These are phyloP conservation scores for Rubia occidens DNA, from an alignment of 305 asterid species.

Conservation along the genomic window DNA sequence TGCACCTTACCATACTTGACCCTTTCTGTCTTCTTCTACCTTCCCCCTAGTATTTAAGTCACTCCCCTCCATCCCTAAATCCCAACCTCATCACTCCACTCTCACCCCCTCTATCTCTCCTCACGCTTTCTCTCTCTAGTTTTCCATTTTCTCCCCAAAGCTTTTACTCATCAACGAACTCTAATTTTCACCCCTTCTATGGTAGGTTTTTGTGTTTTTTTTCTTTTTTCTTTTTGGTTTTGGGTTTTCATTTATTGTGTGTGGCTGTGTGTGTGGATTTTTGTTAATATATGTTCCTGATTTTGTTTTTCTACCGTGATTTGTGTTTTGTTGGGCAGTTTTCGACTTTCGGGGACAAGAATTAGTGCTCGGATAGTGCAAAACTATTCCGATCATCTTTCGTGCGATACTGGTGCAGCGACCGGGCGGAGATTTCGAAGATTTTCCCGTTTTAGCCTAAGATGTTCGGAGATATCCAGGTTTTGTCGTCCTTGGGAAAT, in stretches of 20 bases:
- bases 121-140: not conserved
- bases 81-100: not conserved
- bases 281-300: not conserved
- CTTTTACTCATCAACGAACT: not conserved
- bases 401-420: not conserved
- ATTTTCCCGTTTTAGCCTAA: not conserved
- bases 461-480: slow-evolving; percentile 92
- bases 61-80: not conserved
- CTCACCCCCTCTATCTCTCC: not conserved
- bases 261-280: not conserved
- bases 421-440: not conserved
- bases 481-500: slow-evolving; percentile 54
- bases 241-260: not conserved
- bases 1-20: slow-evolving; percentile 8
- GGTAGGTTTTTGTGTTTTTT: not conserved
- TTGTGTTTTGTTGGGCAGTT: not conserved
- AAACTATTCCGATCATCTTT: not conserved
- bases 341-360: not conserved
- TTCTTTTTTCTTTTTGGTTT: not conserved
- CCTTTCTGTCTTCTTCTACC: slow-evolving; percentile 11
- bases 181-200: no score
- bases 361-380: not conserved
- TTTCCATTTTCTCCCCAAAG: not conserved
- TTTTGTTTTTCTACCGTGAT: not conserved
- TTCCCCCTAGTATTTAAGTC: slow-evolving; percentile 1